phyloP scores from a whole-genome alignment of 2,329 filamentous ascomycete species.

The Xylariales sp. region DNA sequence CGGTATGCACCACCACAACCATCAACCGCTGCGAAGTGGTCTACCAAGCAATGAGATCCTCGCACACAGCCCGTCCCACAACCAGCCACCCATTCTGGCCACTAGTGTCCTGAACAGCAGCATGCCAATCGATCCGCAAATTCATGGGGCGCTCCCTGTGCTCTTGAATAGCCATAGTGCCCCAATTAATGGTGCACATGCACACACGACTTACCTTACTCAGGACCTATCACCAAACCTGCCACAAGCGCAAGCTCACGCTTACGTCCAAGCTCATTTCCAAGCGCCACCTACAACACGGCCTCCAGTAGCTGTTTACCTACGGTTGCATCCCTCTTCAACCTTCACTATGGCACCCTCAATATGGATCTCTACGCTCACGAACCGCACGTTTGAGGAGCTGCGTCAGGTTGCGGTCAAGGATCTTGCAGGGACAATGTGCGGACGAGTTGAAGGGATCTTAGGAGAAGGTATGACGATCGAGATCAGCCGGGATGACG shows the following conservation, averaged over 20 bases:
- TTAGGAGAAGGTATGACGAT: slow-evolving; percentile 56
- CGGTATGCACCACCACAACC: slow-evolving; percentile 1
- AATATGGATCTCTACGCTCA: slow-evolving; percentile 65
- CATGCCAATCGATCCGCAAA: slow-evolving; percentile 48
- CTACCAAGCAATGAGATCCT: neutral
- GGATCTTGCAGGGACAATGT: slow-evolving; percentile 56
- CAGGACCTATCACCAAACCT: slow-evolving; percentile 5
- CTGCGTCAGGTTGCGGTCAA: slow-evolving; percentile 56
- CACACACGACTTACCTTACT: slow-evolving; percentile 10
- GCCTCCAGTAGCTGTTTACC: slow-evolving; percentile 53
- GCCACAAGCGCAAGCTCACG: slow-evolving; percentile 3
- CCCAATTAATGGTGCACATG: slow-evolving; percentile 8
- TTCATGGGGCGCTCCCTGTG: slow-evolving; percentile 58
- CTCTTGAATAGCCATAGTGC: slow-evolving; percentile 30
- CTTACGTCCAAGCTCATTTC: slow-evolving; percentile 22
- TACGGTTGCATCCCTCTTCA: slow-evolving; percentile 65
- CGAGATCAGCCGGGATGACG: slow-evolving; percentile 65
- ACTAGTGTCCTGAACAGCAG: slow-evolving; percentile 13
- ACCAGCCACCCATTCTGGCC: slow-evolving; percentile 9
- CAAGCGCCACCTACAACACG: slow-evolving; percentile 16
- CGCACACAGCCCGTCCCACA: slow-evolving; percentile 7
- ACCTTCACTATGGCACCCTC: slow-evolving; percentile 39
- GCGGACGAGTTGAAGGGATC: slow-evolving; percentile 61
- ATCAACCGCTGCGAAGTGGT: neutral
- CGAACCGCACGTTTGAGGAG: slow-evolving; percentile 53